Percentiles rank a stretch among this genome's conserved stretches.
phyloP scores from a whole-genome alignment of 306 rosid genomes.

The Acacia confusa region DNA sequence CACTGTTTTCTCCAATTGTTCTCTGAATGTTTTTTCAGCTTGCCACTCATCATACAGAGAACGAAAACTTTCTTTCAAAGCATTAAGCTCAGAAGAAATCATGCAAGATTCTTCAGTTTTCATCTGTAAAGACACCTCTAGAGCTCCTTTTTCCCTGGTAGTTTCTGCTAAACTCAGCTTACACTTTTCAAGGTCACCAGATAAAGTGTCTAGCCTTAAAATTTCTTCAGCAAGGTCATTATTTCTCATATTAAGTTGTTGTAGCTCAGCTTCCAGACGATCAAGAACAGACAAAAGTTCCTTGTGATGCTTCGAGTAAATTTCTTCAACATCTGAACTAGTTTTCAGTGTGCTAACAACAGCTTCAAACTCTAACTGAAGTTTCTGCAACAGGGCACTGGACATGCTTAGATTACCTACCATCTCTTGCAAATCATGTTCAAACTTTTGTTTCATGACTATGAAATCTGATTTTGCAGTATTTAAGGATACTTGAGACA shows the following conservation, averaged over 20 bases:
- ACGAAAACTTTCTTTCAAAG: constrained; percentile 47
- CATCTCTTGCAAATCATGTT: constrained; percentile 47
- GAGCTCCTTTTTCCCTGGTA: constrained; percentile 59
- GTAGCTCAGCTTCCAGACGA: constrained; percentile 69
- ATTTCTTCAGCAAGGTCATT: constrained; percentile 66
- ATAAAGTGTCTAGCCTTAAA: constrained; percentile 42
- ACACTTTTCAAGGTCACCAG: constrained; percentile 57
- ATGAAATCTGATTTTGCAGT: constrained; percentile 55
- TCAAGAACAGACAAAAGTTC: constrained; percentile 60
- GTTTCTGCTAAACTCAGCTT: constrained; percentile 50
- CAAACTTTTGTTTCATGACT: constrained; percentile 64
- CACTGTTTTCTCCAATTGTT: constrained; percentile 54
- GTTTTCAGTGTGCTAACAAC: constrained; percentile 51
- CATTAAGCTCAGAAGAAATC: constrained; percentile 53
- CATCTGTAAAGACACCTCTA: constrained; percentile 51
- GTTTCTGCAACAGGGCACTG: constrained; percentile 56
- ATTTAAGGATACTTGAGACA: constrained; percentile 53
- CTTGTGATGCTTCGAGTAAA: constrained; percentile 53
- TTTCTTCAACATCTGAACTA: constrained; percentile 64
- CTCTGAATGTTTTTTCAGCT: constrained; percentile 52
- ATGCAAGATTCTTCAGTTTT: constrained; percentile 60
- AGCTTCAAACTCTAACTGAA: constrained; percentile 66
- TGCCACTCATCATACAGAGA: constrained; percentile 53
- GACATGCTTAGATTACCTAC: constrained; percentile 54
- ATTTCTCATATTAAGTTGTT: constrained; percentile 62